Evolutionary conservation across 768 basidiomycete species (phyloP), one percentile per base, ranked within the genome.

Genomic region (Cystoderma amianthinum): DNA sequence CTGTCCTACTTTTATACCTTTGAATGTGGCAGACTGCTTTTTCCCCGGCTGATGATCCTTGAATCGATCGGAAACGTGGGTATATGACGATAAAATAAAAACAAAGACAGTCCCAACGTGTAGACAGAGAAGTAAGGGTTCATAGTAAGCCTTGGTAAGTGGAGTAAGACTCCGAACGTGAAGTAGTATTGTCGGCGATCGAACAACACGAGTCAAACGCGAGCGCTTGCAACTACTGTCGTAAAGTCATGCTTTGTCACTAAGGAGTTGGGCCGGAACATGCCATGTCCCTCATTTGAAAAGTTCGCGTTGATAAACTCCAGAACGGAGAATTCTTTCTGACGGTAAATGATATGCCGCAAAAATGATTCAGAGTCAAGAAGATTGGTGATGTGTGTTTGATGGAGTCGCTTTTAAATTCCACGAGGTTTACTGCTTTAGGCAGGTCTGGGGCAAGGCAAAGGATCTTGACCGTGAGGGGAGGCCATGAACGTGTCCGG

Each of bases 1-100:
- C 50, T 51, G 46, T 51, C 54, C 55, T 48, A 64, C 60, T 68
- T 82, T 80, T 85, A 80, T 82, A 82, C 64, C 65, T 64, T 67
- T 63, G 62, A 39, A 47, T 45, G 38, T 48, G 44, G 6, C 18
- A 48, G 52, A 54, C 55, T 53, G 51, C 58, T 61, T 69, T 68
- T 63, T 62, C 59, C 65, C 58, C 60, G 58, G 57, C 55, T 69
- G 71, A 76, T 76, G 75, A 67, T 71, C 67, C 65, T 62, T 62
- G 56, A 63, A 64, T 54, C 71, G 81, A 84, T 85, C 80, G 78
- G 66, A 61, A 86, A 86, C 82, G 85, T 85, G 85, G 72, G 67
- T 65, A 56, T 59, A 62, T 67, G 69, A 72, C 71, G 76, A 80
- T 73, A 63, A 72, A 75, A 83, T 77, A 78, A 78, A 76, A 72